Percentiles rank a stretch among this genome's conserved stretches.
These are phyloP conservation scores for Primulina huaijiensis DNA, from an alignment of 257 asterid species.

Conservation along the genomic window DNA sequence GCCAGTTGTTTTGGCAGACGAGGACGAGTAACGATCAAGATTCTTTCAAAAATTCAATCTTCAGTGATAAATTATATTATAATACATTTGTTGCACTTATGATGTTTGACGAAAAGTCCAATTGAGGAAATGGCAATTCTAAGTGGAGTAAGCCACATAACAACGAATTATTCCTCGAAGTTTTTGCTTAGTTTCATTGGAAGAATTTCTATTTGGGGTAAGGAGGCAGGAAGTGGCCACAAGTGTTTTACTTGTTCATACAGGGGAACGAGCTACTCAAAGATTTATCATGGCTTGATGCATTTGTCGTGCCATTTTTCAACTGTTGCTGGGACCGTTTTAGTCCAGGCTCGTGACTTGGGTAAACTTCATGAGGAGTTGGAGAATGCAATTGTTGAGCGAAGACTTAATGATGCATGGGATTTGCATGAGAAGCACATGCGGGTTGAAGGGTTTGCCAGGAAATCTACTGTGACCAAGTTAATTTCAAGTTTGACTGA, in stretches of 20 bases:
- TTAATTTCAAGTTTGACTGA: constrained; percentile 50
- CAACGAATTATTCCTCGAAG: constrained; percentile 15
- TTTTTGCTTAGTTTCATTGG: constrained; percentile 29
- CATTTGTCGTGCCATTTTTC: constrained; percentile 40
- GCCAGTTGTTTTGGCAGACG: too few relatives aligned
- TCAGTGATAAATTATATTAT: too few relatives aligned
- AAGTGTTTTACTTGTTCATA: constrained; percentile 24
- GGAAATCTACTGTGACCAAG: constrained; percentile 63
- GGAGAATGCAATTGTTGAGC: constrained; percentile 54
- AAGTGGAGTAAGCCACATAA: constrained; percentile 35
- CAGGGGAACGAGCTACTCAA: constrained; percentile 17
- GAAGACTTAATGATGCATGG: constrained; percentile 67
- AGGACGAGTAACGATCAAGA: too few relatives aligned
- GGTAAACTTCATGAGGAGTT: constrained; percentile 74
- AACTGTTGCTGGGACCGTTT: constrained; percentile 50
- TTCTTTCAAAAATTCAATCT: too few relatives aligned
- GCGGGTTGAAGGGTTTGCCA: constrained; percentile 70
- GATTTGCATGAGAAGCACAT: constrained; percentile 67
- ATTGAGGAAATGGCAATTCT: constrained; percentile 38
- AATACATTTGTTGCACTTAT: too few relatives aligned
- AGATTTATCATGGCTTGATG: constrained; percentile 21
- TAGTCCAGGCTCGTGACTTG: constrained; percentile 82
- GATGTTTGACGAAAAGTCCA: neutral
- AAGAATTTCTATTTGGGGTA: constrained; percentile 26
- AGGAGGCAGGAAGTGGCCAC: constrained; percentile 24